Evolutionary conservation across 1,139 yeast species (phyloP).

Genomic region (Wickerhamomyces sp.): DNA sequence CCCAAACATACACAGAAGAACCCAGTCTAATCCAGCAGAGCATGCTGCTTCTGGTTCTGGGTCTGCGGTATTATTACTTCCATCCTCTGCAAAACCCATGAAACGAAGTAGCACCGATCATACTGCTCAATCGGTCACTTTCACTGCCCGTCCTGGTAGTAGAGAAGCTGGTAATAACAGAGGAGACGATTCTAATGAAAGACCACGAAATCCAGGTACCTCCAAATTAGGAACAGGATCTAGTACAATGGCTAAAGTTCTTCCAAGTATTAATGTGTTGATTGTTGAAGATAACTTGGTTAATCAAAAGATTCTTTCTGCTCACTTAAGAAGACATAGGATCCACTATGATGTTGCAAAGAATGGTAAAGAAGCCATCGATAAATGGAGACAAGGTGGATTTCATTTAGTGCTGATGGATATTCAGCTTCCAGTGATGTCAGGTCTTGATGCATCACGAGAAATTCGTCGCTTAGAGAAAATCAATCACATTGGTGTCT

Average conservation of each 20-base stretch:
- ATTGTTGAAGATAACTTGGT: conserved; percentile 96
- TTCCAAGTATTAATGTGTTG: conserved; percentile 81
- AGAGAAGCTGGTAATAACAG: not conserved
- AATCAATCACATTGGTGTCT: conserved; percentile 77
- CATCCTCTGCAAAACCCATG: conserved; percentile 8
- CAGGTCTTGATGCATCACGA: conserved; percentile 89
- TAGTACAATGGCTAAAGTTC: conserved; percentile 24
- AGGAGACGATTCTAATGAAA: conserved; percentile 5
- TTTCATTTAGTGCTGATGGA: conserved; percentile 92
- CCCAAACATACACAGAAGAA: conserved; percentile 16
- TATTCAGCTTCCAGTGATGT: conserved; percentile 87
- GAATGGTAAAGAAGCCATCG: conserved; percentile 89
- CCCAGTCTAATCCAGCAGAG: conserved; percentile 23
- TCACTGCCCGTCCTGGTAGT: too few relatives aligned
- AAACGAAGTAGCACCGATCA: not conserved
- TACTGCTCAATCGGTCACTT: not conserved
- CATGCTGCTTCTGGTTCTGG: conserved; percentile 5
- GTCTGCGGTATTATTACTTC: conserved; percentile 20
- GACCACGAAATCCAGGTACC: conserved; percentile 2
- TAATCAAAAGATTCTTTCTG: conserved; percentile 87
- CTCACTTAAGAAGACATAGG: conserved; percentile 82
- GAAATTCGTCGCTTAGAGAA: conserved; percentile 82
- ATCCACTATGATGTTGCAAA: conserved; percentile 84
- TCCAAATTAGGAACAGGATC: conserved; percentile 6
- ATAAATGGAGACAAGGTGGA: conserved; percentile 89